A percentile compares a stretch with the other conserved stretches of the same genome.
phyloP scores from a whole-genome alignment of 495 filamentous ascomycete genomes.

The Aspergillus nanangensis region DNA sequence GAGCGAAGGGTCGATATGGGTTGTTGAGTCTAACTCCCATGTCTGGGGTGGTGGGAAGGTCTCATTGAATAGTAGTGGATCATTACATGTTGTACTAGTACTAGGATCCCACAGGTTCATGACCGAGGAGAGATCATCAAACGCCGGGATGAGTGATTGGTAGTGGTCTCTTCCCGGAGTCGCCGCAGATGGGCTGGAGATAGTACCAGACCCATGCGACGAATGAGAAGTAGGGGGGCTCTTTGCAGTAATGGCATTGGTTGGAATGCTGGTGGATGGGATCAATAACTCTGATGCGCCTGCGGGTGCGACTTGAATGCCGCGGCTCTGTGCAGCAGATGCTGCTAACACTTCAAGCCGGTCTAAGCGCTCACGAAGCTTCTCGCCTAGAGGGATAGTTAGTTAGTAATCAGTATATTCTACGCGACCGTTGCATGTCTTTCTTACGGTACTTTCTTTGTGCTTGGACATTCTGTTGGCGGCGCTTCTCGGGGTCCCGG shows the following conservation, averaged over 20 bases:
- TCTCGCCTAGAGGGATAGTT: conserved; percentile 12
- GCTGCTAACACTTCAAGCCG: conserved; percentile 17
- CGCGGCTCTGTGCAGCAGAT: conserved; percentile 1
- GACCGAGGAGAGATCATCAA: neutral
- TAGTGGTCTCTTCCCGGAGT: no score
- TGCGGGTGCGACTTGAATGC: no score
- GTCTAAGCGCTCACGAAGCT: conserved; percentile 15
- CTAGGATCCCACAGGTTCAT: conserved; percentile 5
- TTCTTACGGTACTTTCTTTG: conserved; percentile 27
- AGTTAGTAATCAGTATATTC: neutral
- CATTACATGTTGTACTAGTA: no score
- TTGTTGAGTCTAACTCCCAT: neutral
- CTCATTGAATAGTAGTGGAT: no score
- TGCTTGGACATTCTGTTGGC: conserved; percentile 26
- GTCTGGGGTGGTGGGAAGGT: neutral
- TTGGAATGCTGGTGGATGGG: no score
- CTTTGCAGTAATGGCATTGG: no score
- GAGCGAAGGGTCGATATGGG: conserved; percentile 9
- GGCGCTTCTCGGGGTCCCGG: conserved; percentile 23
- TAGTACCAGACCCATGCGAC: no score
- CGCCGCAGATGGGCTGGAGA: no score
- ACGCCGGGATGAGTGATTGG: no score
- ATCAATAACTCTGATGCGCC: no score
- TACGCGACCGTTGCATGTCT: no score
- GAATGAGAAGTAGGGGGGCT: no score